Conservation (phyloP, 352 stramenopile genomes). For the Stephanocyclus meneghinianus region DNA sequence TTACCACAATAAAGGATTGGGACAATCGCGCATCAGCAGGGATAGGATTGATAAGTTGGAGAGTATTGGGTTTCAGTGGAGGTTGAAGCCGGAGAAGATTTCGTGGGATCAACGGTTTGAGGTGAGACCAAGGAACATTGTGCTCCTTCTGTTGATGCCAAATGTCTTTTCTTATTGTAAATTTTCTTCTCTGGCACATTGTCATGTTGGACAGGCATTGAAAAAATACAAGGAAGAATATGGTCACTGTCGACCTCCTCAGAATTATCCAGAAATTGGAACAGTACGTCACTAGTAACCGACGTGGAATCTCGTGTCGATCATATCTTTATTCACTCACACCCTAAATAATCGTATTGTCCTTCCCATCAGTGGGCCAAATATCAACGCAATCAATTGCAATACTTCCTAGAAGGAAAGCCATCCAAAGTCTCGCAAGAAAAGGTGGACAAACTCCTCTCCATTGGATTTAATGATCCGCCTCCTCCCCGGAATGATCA, state of each 20-base stretch:
- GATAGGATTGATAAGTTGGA: slow-evolving; percentile 54
- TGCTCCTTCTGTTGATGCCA: not conserved
- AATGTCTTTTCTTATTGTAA: slow-evolving; percentile 10
- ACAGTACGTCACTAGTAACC: not conserved
- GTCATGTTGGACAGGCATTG: slow-evolving; percentile 18
- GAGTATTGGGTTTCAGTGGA: slow-evolving; percentile 53
- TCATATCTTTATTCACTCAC: not conserved
- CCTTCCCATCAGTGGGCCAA: slow-evolving; percentile 38
- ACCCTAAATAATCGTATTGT: not conserved
- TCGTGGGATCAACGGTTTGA: slow-evolving; percentile 39
- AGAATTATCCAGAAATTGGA: slow-evolving; percentile 37
- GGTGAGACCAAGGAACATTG: slow-evolving; percentile 14
- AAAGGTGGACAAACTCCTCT: slow-evolving; percentile 39
- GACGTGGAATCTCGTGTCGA: not conserved
- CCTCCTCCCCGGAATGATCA: not conserved
- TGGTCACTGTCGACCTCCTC: slow-evolving; percentile 47
- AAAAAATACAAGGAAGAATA: slow-evolving; percentile 38
- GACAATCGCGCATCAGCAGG: slow-evolving; percentile 28
- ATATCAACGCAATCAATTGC: slow-evolving; percentile 44
- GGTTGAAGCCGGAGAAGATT: slow-evolving; percentile 34
- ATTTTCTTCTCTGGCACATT: not conserved
- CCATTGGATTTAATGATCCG: slow-evolving; percentile 40
- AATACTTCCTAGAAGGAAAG: slow-evolving; percentile 24
- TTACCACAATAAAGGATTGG: slow-evolving; percentile 37
- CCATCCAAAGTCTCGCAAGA: slow-evolving; percentile 31